These are phyloP conservation scores for Saxispiralis lemnorum DNA, from an alignment of 495 filamentous ascomycete genomes.

Conservation along the genomic window DNA sequence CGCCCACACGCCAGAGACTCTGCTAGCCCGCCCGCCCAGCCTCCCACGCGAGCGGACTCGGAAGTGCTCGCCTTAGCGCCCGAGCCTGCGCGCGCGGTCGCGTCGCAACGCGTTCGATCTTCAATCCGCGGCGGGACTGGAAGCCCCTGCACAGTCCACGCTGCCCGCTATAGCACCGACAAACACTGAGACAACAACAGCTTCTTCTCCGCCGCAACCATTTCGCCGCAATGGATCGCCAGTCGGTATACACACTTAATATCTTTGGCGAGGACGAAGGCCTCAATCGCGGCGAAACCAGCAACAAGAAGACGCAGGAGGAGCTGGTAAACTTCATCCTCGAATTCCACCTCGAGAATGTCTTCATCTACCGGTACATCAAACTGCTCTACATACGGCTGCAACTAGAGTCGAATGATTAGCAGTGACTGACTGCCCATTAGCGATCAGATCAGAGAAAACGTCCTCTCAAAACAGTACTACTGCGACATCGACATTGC, in stretches of 20 bases:
- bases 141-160: no score
- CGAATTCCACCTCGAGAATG: slow-evolving; percentile 87
- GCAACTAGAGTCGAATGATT: background rate
- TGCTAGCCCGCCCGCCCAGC: no score
- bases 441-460: slow-evolving; percentile 91
- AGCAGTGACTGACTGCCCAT: background rate
- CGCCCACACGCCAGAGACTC: no score
- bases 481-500: slow-evolving; percentile 95
- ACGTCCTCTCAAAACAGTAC: slow-evolving; percentile 85
- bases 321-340: slow-evolving; percentile 63
- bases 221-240: slow-evolving; percentile 53
- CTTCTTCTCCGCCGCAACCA: no score
- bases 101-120: no score
- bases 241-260: slow-evolving; percentile 66
- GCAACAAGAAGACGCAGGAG: slow-evolving; percentile 29
- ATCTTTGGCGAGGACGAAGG: slow-evolving; percentile 47
- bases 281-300: slow-evolving; percentile 35
- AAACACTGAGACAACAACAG: no score
- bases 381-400: background rate
- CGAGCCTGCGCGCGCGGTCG: no score
- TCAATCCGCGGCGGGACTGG: no score
- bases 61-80: no score
- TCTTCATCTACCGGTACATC: slow-evolving; percentile 77
- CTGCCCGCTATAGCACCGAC: no score
- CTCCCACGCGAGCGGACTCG: no score